A percentile compares a stretch with the other conserved stretches of the same genome.
phyloP scores from a whole-genome alignment of 2,329 filamentous ascomycete genomes.

The Colletotrichum costaricense region DNA sequence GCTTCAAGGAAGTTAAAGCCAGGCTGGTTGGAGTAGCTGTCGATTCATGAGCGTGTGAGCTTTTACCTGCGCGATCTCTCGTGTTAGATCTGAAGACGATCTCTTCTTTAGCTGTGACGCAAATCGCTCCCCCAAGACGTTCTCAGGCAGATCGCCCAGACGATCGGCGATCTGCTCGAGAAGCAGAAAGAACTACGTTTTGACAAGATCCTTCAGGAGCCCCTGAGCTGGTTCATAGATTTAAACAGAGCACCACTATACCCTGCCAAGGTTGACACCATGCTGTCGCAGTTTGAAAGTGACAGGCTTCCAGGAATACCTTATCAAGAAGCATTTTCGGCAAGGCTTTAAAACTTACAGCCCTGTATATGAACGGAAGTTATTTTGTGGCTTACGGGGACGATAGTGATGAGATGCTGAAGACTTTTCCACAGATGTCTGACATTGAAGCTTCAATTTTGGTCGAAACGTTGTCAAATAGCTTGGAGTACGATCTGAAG shows the following conservation, averaged over 20 bases:
- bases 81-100: conserved; percentile 4
- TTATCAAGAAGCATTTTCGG: conserved; percentile 20
- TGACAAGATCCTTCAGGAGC: background rate
- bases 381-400: conserved; percentile 34
- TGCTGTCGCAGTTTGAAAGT: background rate
- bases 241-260: background rate
- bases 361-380: conserved; percentile 29
- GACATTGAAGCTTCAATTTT: conserved; percentile 35
- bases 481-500: conserved; percentile 38
- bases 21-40: too few relatives aligned
- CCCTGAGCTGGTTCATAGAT: background rate
- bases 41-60: conserved; percentile 36
- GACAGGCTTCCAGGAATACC: background rate
- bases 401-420: conserved; percentile 33
- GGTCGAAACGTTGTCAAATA: conserved; percentile 38
- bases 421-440: conserved; percentile 37
- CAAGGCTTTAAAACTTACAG: conserved; percentile 35
- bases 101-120: background rate
- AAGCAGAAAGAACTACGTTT: background rate
- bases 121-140: background rate
- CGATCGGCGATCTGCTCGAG: background rate
- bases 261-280: background rate
- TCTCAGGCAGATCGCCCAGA: background rate
- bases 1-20: too few relatives aligned
- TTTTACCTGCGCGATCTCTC: conserved; percentile 35